These are phyloP conservation scores for Candida glaebosa DNA, from an alignment of 805 yeast genomes.

Conservation along the genomic window DNA sequence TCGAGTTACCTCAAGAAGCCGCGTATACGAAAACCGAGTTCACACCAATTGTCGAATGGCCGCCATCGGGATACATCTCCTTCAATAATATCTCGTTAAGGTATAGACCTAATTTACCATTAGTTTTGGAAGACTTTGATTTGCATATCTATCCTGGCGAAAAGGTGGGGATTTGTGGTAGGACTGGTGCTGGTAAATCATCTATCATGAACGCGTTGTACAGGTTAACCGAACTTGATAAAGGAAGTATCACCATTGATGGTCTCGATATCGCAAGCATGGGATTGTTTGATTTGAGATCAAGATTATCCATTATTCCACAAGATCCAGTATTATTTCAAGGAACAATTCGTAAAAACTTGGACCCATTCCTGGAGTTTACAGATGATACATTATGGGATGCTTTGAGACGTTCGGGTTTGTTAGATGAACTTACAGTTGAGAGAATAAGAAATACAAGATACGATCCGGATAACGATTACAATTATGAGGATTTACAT, in stretches of 20 bases:
- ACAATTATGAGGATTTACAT: conserved; percentile 15
- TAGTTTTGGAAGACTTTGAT: conserved; percentile 48
- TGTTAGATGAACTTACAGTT: conserved; percentile 36
- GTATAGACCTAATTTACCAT: conserved; percentile 59
- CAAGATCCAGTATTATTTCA: conserved; percentile 68
- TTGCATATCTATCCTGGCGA: conserved; percentile 51
- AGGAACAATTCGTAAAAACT: conserved; percentile 55
- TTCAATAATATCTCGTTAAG: conserved; percentile 50
- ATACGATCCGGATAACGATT: conserved; percentile 11
- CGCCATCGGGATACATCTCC: conserved; percentile 42
- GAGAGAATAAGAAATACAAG: conserved; percentile 29
- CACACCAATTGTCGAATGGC: conserved; percentile 49
- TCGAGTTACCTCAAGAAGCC: conserved; percentile 63
- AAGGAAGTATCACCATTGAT: conserved; percentile 52
- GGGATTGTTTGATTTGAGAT: conserved; percentile 53
- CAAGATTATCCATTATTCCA: conserved; percentile 63
- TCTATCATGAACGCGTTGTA: conserved; percentile 64
- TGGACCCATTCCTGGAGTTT: conserved; percentile 58
- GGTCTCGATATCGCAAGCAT: conserved; percentile 51
- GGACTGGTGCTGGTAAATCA: conserved; percentile 86
- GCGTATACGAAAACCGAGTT: conserved; percentile 45
- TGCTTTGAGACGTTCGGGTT: conserved; percentile 54
- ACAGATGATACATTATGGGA: conserved; percentile 56
- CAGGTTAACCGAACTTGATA: conserved; percentile 49
- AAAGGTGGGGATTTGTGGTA: conserved; percentile 82